Conservation (phyloP, 192 early-diverging fungal species). For the Coemansia sp. region DNA sequence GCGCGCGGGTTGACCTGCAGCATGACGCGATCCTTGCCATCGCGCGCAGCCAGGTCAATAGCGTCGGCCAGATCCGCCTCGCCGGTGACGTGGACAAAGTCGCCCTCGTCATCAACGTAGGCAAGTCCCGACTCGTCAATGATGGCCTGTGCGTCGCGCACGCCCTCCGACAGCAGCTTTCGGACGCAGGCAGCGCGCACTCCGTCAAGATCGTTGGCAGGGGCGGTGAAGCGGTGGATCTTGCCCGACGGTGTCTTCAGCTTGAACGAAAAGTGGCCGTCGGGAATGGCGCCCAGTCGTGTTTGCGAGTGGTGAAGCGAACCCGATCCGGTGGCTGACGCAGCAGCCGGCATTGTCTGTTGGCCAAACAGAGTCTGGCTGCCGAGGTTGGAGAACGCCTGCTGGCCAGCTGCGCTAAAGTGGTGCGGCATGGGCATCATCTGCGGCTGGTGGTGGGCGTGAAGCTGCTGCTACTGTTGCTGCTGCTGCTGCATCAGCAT, state of each 20-base stretch:
- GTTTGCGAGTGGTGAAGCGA: conserved; percentile 52
- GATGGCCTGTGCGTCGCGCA: conserved; percentile 46
- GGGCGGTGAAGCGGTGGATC: conserved; percentile 72
- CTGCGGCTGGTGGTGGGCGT: conserved; percentile 18
- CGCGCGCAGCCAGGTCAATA: conserved; percentile 73
- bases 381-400: conserved; percentile 53
- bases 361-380: conserved; percentile 52
- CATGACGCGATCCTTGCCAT: conserved; percentile 76
- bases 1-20: conserved; percentile 58
- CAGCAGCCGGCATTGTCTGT: conserved; percentile 24
- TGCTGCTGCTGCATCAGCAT: conserved; percentile 45
- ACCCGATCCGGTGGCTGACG: conserved; percentile 32
- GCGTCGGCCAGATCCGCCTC: conserved; percentile 83
- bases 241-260: conserved; percentile 73
- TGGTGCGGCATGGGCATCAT: conserved; percentile 51
- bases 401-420: conserved; percentile 22
- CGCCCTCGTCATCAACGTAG: conserved; percentile 92
- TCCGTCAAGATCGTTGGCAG: conserved; percentile 53
- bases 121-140: conserved; percentile 61
- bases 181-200: conserved; percentile 61
- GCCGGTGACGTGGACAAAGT: conserved; percentile 75
- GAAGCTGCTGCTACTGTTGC: conserved; percentile 20
- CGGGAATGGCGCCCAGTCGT: conserved; percentile 34
- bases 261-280: conserved; percentile 67
- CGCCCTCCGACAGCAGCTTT: conserved; percentile 63